phyloP scores from a whole-genome alignment of 2,329 filamentous ascomycete genomes.

The Mollisia scopiformis region DNA sequence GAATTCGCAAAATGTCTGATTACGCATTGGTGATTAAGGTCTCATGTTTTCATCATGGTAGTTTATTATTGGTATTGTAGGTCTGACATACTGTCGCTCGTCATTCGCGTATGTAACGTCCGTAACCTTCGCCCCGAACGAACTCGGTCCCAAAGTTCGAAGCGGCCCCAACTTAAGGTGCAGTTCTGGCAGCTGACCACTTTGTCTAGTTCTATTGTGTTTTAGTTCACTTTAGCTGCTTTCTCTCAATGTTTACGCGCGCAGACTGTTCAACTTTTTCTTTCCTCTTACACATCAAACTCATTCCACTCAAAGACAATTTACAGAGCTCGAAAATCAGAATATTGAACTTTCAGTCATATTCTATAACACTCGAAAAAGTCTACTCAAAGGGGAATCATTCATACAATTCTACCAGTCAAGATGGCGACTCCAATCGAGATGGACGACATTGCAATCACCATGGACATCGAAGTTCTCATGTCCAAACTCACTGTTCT shows the following conservation, averaged over 20 bases:
- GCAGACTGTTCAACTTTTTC: not conserved
- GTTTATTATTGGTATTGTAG: no score
- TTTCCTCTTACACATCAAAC: not conserved
- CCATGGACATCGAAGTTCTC: not conserved
- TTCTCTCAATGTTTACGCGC: no score
- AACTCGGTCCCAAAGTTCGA: not conserved
- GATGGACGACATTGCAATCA: not conserved
- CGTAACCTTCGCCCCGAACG: not conserved
- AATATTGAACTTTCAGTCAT: no score
- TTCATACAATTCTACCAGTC: no score
- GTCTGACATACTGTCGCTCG: no score
- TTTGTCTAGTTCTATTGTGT: not conserved
- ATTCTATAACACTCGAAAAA: no score
- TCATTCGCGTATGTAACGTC: not conserved
- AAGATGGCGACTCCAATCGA: not conserved
- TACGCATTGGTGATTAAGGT: no score
- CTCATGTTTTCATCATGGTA: no score
- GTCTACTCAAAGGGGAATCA: no score
- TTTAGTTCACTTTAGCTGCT: not conserved
- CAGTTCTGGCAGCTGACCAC: not conserved
- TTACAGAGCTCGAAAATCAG: no score
- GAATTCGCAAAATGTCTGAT: no score
- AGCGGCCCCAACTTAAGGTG: not conserved
- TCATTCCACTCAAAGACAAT: no score
- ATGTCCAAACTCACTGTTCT: not conserved